Conservation (phyloP, 345 rosid species). For the Gossypium rotundifolium region DNA sequence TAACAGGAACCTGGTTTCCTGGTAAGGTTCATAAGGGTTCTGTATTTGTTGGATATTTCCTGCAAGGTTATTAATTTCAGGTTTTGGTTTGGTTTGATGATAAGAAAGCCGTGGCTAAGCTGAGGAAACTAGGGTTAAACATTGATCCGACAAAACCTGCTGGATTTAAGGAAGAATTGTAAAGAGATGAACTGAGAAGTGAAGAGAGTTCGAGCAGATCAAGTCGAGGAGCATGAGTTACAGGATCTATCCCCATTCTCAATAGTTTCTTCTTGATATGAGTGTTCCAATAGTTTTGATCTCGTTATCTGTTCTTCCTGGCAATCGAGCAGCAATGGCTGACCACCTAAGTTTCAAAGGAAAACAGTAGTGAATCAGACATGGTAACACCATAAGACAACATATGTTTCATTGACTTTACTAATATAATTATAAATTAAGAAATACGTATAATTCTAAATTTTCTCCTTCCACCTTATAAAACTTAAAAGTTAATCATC, state of each 20-base stretch:
- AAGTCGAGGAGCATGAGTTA: constrained; percentile 66
- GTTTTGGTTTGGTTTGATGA: constrained; percentile 16
- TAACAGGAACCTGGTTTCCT: constrained; percentile 15
- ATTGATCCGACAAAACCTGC: constrained; percentile 29
- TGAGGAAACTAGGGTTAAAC: constrained; percentile 21
- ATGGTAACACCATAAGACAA: not conserved
- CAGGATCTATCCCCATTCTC: constrained; percentile 84
- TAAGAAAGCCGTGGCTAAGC: constrained; percentile 18
- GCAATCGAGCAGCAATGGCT: constrained; percentile 69
- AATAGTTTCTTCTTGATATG: constrained; percentile 65
- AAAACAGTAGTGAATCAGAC: not conserved
- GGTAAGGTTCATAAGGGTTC: constrained; percentile 17
- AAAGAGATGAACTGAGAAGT: constrained; percentile 30
- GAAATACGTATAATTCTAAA: too few relatives aligned
- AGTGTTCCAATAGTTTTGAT: constrained; percentile 92
- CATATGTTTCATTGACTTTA: not conserved
- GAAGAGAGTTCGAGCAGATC: constrained; percentile 54
- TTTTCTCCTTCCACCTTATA: too few relatives aligned
- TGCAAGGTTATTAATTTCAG: not conserved
- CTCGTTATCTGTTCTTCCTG: constrained; percentile 87
- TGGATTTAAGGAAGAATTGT: constrained; percentile 26
- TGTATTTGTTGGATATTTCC: constrained; percentile 16
- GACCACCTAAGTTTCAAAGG: constrained; percentile 61
- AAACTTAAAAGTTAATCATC: too few relatives aligned
- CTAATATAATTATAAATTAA: too few relatives aligned